Base-by-base conservation (phyloP, 1,284 basidiomycete species). In the Cryptococcus neoformans region DNA sequence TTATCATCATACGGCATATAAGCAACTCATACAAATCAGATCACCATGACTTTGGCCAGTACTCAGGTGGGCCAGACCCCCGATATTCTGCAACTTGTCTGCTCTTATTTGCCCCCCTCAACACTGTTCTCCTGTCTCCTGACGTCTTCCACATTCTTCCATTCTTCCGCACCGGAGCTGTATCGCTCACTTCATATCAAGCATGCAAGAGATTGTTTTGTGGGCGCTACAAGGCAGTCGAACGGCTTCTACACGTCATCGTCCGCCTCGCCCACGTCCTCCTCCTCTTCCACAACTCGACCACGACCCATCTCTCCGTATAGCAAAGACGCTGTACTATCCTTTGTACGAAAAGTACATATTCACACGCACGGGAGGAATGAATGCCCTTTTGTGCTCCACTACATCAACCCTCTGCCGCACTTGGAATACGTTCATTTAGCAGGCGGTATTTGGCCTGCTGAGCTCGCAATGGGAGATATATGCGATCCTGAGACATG, bases 311-410 rank as follows among this genome's bases (percentile, higher is more conserved):
- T 34, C 14, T 46, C 21, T 17, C 37, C 44, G 10, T 48, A 38
- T 28, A 36, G 54, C 47, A 55, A 55, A 40, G 49, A 55, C 39
- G 21, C 37, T 2, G 10, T 49, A 5, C 28, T 55, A 4, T 4
- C 38, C 6, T 44, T 39, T 17, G 34, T 55, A 17, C n/a, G 47
- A 6, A 40, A 44, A 2, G 37, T 48, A 5, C 37, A 44, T 21
- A 21, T 55, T 14, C 36, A 28, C 21, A 41, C 34, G 6, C 54
- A 55, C 21, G 54, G 47, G 17, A 49, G 40, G n/a, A 49, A 49
- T 17, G 47, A 49, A 36, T 60, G 59, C 44, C 59, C 59, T 0
- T 60, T 60, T 42, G 59, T 60, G 12, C 51, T 42, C 14, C 55
- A 53, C 21, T 60, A 54, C 37, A 57, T 60, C 40, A 48, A 57